Evolutionary conservation across 495 filamentous ascomycete genomes (phyloP), one percentile per base, ranked within the genome.

Genomic region (Cercophora newfieldiana): DNA sequence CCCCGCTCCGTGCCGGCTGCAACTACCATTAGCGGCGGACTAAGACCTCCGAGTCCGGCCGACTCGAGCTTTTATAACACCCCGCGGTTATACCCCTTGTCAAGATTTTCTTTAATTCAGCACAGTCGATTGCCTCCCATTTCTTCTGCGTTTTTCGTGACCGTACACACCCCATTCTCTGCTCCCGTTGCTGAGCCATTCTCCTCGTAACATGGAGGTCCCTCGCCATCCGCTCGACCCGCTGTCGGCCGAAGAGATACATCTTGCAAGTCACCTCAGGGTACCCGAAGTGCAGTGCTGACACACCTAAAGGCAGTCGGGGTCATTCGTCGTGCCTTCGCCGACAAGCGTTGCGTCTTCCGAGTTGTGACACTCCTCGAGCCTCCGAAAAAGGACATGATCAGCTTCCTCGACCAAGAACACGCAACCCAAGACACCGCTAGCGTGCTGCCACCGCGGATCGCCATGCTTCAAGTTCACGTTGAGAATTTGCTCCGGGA

Each of bases 291-390:
- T 53, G 19, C 8, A 53, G 21, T 22, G 22, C 50, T 53, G 24
- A 53, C n/a, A 22, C 1, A 7, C 22, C 6, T 6, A 26, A 3
- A 53, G 50, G 50, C 50, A 22, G 50, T 7, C 10, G 24, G 7
- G 30, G 16, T 60, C 19, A 47, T 14, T 24, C 7, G 22, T 22
- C 2, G 7, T 30, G 16, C 14, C n/a, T 10, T 53, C 25, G 0
- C 8, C n/a, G 73, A 77, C 50, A 81, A 76, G 5, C 74, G 82
- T n/a, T 62, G 77, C 48, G 77, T 84, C 25, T 89, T 90, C 79
- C 90, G 90, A 67, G 74, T 72, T 47, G 79, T 91, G 47, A 88
- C 87, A 1, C 78, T 90, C 1, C 77, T 80, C 48, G 88, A 91
- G 74, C 88, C 88, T 25, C 72, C 79, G 1, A 91, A 91, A 70